Percentiles rank a stretch among this genome's conserved stretches.
Evolutionary conservation across 768 basidiomycete species (phyloP).

Genomic region (Hygrophorus pudorinus): DNA sequence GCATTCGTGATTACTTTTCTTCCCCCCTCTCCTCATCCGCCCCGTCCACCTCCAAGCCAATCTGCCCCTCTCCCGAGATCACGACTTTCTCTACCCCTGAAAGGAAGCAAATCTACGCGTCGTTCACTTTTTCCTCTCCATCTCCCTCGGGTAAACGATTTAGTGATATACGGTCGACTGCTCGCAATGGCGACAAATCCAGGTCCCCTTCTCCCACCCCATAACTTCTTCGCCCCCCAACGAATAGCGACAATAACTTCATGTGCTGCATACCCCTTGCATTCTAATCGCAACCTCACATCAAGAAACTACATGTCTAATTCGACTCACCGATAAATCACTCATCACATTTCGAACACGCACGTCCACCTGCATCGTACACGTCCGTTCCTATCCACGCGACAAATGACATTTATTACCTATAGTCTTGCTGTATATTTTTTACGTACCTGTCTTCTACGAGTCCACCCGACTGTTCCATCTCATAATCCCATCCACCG

Average conservation of each 20-base stretch:
- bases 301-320: not conserved
- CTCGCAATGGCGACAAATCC: slow-evolving; percentile 17
- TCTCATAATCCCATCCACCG: no score
- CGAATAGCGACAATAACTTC: not conserved
- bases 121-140: slow-evolving; percentile 74
- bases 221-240: not conserved
- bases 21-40: slow-evolving; percentile 20
- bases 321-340: no score
- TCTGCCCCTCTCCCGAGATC: slow-evolving; percentile 17
- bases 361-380: not conserved
- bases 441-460: no score
- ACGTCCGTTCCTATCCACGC: no score
- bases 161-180: slow-evolving; percentile 29
- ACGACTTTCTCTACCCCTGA: slow-evolving; percentile 63
- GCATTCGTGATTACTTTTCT: slow-evolving; percentile 45
- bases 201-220: slow-evolving; percentile 9
- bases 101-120: slow-evolving; percentile 58
- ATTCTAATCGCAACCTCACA: slow-evolving; percentile 12
- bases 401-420: no score
- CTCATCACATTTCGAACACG: no score
- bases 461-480: no score
- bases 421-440: no score
- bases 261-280: not conserved
- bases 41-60: slow-evolving; percentile 21
- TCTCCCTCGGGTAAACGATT: slow-evolving; percentile 50